Conservation (phyloP, 2,329 filamentous ascomycete species). For the Phialophora chinensis region DNA sequence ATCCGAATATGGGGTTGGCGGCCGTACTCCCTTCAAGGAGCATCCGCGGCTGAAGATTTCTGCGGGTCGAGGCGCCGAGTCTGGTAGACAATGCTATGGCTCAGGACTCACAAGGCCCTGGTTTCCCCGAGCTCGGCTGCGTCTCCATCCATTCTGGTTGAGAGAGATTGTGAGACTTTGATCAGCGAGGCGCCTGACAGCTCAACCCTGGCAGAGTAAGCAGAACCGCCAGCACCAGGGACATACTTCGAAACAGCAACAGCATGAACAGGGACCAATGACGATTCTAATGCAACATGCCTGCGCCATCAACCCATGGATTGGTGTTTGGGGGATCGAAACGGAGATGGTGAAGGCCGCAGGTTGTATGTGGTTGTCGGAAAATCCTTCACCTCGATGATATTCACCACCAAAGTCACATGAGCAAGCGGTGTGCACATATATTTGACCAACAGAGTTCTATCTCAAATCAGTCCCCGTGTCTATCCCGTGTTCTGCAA, state of each 20-base stretch:
- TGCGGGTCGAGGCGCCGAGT: not conserved
- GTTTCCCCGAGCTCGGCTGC: not conserved
- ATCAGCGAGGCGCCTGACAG: not conserved
- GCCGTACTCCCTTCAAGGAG: not conserved
- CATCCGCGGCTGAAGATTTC: not conserved
- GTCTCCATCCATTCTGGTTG: not conserved
- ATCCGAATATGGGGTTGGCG: not conserved
- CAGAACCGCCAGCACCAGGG: not conserved
- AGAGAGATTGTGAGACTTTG: not conserved
- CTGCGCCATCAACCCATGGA: not conserved
- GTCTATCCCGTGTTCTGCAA: constrained; percentile 1
- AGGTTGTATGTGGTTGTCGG: not conserved
- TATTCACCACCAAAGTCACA: not conserved
- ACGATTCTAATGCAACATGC: not conserved
- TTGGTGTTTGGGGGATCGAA: not conserved
- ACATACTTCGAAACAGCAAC: not conserved
- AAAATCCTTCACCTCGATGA: not conserved
- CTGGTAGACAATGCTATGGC: not conserved
- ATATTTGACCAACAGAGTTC: not conserved
- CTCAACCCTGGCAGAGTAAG: not conserved
- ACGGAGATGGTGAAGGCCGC: not conserved
- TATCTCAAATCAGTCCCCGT: not conserved
- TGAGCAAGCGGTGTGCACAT: not conserved
- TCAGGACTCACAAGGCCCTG: not conserved
- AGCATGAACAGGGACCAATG: not conserved